Evolutionary conservation across 2,329 filamentous ascomycete species (phyloP), one percentile per base, ranked within the genome.

Genomic region (Penicillium nordicum): DNA sequence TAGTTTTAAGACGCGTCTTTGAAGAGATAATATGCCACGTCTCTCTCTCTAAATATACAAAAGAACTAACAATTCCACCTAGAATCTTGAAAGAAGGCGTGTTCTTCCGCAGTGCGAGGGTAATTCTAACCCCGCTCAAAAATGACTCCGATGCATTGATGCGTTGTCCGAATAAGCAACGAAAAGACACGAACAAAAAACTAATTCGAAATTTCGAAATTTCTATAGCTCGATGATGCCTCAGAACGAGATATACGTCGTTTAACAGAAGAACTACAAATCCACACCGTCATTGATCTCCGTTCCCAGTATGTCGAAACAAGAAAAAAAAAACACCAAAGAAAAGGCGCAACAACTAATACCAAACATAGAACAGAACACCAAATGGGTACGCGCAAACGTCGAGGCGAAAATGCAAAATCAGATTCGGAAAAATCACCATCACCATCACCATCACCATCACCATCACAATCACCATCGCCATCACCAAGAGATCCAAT

Each of bases 251-350:
- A 96, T 73, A 82, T 83, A 54, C 70, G 78, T 34, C 75, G 78
- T 32, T 79, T 96, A 11, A 73, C 77, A 10, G 74, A 85, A 8
- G 80, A 84, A 32, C 81, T 87, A 63, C 80, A 82, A 23, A 83
- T 96, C 61, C 83, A 80, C 62, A 90, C 86, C 2, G 83, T 96
- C 40, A 82, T 96, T 57, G 92, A 96, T 75, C 78, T 96, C 11
- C 84, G 92, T 54, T 90, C 90, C 59, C 85, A 87, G 85, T 90
- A 80, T 57, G 72, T 57, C n/a, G 4, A 16, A 29, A 18, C 11
- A n/a, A 1, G 6, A 9, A 3, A 21, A 9, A 9, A 32, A 12
- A 9, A 2, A 4, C 5, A 1, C 5, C 5, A 25, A 21, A 3
- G 7, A 36, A 30, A 14, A 18, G 9, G 4, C 10, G 10, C 10